These are phyloP conservation scores for Bolboschoenus planiculmis DNA, from an alignment of 176 grass and related monocot genomes.

Conservation along the genomic window DNA sequence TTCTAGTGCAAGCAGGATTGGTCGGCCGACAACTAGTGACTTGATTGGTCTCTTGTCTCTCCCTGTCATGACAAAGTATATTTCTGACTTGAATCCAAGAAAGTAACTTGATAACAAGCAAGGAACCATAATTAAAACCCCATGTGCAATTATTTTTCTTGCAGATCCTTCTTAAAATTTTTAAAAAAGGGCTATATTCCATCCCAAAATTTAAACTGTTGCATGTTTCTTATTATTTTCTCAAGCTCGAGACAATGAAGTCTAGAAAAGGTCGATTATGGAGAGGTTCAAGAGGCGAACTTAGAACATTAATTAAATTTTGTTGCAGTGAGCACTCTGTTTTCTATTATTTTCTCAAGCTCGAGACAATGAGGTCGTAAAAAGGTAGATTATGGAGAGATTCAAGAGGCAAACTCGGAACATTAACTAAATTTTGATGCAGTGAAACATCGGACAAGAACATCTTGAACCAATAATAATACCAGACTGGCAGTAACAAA, in stretches of 20 bases:
- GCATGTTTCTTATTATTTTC: too few species aligned
- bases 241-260: not conserved
- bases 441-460: not conserved
- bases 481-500: not conserved
- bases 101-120: constrained; percentile 13
- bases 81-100: not conserved
- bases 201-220: not conserved
- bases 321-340: not conserved
- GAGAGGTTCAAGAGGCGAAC: not conserved
- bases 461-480: constrained; percentile 4
- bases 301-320: not conserved
- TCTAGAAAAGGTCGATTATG: not conserved
- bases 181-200: not conserved
- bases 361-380: not conserved
- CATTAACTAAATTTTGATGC: not conserved
- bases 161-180: not conserved
- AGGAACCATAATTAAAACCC: not conserved
- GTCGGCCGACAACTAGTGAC: constrained; percentile 88
- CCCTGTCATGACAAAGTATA: constrained; percentile 39
- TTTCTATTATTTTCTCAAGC: too few species aligned
- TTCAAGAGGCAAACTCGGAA: not conserved
- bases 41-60: constrained; percentile 82
- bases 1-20: constrained; percentile 97
- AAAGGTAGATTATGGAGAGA: not conserved
- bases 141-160: not conserved